Base-by-base conservation (phyloP, 768 basidiomycete species). In the Boletus coccyginus region DNA sequence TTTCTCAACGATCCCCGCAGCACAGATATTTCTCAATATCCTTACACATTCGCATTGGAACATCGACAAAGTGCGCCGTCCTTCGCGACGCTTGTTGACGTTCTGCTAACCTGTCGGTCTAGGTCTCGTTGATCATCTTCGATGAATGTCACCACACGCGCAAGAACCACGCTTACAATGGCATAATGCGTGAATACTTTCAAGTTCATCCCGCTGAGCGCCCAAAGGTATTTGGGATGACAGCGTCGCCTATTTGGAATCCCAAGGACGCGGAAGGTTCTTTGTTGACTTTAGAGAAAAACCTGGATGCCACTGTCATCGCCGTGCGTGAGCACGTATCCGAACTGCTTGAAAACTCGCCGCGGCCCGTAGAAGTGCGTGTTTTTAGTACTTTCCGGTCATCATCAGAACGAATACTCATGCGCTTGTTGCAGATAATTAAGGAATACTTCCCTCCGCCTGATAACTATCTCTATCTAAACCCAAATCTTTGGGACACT, bases 181-280 rank as follows among this genome's bases (percentile, higher is more conserved):
- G 77, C 19, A 80, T 86, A 53, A 81, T 86, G 81, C 74, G 75
- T 19, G 77, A 84, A 46, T 82, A 85, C 66, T 84, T 78, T 58
- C 76, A 76, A 51, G 75, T 68, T 43, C 77, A 73, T 40, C 63
- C 41, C 29, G 48, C 63, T 2, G 63, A 74, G 19, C 77, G 87
- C n/a, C 90, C 91, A 11, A 92, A 90, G 67, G 78, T 96, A n/a
- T 91, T 95, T 57, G 94, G 94, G 4, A 89, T 96, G 86, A 95
- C 94, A 0, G 94, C 94, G 0, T 93, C 90, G 17, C 93, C 93
- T 0, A 84, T 93, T 27, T 92, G 88, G 87, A 89, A 90, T 59
- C 78, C 83, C 13, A 86, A 82, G 59, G 81, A 91, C 50, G 84
- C 90, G 0, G 69, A 74, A 19, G 80, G 79, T 24, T 88, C 89